Evolutionary conservation across 2,329 filamentous ascomycete species (phyloP).

Genomic region (Bertia moriformis): DNA sequence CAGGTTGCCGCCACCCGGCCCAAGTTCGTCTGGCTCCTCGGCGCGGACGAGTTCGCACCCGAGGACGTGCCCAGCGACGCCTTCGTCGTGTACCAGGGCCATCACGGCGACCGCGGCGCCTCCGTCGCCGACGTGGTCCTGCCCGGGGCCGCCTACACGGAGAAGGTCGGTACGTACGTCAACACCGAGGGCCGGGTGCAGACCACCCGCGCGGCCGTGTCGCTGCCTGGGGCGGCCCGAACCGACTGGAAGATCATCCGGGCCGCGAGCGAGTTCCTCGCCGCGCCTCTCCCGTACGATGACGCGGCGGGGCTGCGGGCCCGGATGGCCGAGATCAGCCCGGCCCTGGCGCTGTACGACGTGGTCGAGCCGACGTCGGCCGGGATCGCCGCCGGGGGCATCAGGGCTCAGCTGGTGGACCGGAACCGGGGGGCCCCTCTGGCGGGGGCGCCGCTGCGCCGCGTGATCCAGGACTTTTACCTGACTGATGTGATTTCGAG

Average conservation of each 20-base stretch:
- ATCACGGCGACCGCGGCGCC: conserved; percentile 88
- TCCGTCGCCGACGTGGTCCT: conserved; percentile 88
- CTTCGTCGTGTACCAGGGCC: conserved; percentile 94
- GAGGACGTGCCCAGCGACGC: conserved; percentile 86
- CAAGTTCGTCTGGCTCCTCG: conserved; percentile 94
- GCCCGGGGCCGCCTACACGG: conserved; percentile 87
- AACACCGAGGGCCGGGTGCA: conserved; percentile 97
- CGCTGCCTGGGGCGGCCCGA: conserved; percentile 73
- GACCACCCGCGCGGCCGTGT: conserved; percentile 79
- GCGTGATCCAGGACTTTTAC: conserved; percentile 89
- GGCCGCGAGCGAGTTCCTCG: conserved; percentile 80
- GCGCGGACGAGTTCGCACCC: conserved; percentile 77
- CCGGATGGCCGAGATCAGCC: conserved; percentile 89
- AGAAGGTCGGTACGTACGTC: conserved; percentile 90
- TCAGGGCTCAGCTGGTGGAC: conserved; percentile 90
- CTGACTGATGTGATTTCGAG: conserved; percentile 95
- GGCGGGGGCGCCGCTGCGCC: conserved; percentile 61
- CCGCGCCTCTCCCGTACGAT: conserved; percentile 76
- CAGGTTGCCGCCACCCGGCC: conserved; percentile 71
- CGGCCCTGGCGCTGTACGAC: conserved; percentile 78
- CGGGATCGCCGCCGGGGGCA: conserved; percentile 61
- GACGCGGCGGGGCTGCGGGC: conserved; percentile 79
- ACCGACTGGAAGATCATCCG: conserved; percentile 99
- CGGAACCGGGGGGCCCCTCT: conserved; percentile 77
- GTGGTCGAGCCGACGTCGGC: conserved; percentile 70